Conservation (phyloP, 2,329 filamentous ascomycete species). For the Geoglossum cookeanum region DNA sequence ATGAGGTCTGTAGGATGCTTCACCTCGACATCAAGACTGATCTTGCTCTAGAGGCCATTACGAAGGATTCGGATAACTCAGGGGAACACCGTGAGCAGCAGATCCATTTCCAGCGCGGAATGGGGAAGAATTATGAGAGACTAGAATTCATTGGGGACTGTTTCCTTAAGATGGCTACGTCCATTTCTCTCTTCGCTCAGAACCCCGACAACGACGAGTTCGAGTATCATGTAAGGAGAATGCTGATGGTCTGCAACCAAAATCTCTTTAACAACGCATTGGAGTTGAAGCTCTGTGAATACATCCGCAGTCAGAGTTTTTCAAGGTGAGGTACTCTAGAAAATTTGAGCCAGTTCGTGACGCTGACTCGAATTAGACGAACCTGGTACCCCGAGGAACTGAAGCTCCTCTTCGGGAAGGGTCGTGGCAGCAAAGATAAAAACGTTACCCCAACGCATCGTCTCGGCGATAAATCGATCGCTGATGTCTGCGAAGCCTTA, state of each 20-base stretch:
- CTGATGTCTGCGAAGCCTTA: slow-evolving; percentile 84
- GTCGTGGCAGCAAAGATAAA: slow-evolving; percentile 30
- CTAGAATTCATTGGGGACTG: slow-evolving; percentile 86
- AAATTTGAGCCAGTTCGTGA: not conserved
- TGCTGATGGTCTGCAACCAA: slow-evolving; percentile 78
- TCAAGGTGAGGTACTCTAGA: slow-evolving; percentile 33
- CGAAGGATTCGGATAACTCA: slow-evolving; percentile 76
- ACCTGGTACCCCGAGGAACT: slow-evolving; percentile 79
- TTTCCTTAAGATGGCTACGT: slow-evolving; percentile 90
- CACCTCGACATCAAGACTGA: slow-evolving; percentile 43
- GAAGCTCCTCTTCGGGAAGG: slow-evolving; percentile 53
- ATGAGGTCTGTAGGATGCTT: slow-evolving; percentile 52
- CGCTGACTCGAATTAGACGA: slow-evolving; percentile 27
- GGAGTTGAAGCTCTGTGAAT: slow-evolving; percentile 47
- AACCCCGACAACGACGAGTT: slow-evolving; percentile 67
- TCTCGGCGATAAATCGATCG: slow-evolving; percentile 74
- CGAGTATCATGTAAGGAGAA: slow-evolving; percentile 74
- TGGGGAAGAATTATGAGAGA: slow-evolving; percentile 89
- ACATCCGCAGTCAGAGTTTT: slow-evolving; percentile 67
- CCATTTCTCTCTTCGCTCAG: slow-evolving; percentile 63
- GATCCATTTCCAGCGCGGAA: slow-evolving; percentile 59
- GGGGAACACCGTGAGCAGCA: slow-evolving; percentile 50
- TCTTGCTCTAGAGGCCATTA: slow-evolving; percentile 72
- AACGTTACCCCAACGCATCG: slow-evolving; percentile 35
- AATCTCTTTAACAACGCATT: slow-evolving; percentile 68